phyloP scores from a whole-genome alignment of 441 rosid genomes.

The Populus hybrid region DNA sequence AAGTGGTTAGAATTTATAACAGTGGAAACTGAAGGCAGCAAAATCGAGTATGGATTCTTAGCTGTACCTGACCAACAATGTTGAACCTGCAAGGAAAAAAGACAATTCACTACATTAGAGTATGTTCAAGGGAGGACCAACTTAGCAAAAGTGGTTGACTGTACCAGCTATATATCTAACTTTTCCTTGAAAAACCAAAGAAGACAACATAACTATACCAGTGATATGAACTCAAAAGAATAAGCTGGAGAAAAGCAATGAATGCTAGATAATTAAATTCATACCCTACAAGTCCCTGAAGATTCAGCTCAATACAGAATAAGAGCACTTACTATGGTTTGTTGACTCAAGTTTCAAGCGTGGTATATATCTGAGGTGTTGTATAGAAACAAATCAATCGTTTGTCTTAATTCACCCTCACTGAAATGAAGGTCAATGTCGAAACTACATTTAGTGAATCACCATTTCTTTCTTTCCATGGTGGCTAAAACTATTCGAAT shows the following conservation, averaged over 20 bases:
- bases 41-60: slow-evolving; percentile 13
- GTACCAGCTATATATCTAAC: not conserved
- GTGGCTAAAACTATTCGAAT: not conserved
- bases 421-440: not conserved
- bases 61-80: slow-evolving; percentile 86
- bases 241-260: not conserved
- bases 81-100: slow-evolving; percentile 72
- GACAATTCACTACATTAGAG: slow-evolving; percentile 2
- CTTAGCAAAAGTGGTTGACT: not conserved
- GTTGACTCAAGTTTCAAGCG: not conserved
- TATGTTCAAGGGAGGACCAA: not conserved
- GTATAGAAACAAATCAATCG: not conserved
- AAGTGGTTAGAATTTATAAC: slow-evolving; percentile 17
- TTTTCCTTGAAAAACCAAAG: not conserved
- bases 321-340: not conserved
- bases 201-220: not conserved
- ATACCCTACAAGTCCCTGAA: not conserved
- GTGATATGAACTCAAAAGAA: not conserved
- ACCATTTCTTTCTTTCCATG: not conserved
- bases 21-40: not conserved
- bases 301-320: not conserved
- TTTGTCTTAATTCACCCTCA: not conserved
- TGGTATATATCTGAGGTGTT: not conserved
- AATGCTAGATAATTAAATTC: not conserved
- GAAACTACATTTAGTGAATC: not conserved